Base-by-base conservation (phyloP, 495 filamentous ascomycete species). In the Gamarada debralockiae region DNA sequence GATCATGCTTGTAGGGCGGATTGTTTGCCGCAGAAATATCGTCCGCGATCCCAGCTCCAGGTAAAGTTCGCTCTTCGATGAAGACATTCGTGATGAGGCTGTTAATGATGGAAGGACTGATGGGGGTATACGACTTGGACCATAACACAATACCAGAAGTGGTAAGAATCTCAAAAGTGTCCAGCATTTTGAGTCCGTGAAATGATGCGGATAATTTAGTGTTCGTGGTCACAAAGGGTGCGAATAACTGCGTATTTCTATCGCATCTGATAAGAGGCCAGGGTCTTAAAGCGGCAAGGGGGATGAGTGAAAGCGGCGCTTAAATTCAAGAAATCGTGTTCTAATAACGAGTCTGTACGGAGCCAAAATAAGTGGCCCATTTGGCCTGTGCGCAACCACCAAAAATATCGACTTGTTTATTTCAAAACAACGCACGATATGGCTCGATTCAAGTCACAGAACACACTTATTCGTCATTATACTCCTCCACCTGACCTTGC, bases 121-220 rank as follows among this genome's bases (percentile, higher is more conserved):
- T 81, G 0, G 87, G 76, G 29, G 82, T 82, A 67, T 93, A 96
- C 3, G 83, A 85, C 62, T 86, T 85, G 25, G 93, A 97, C 93
- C 93, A 98, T 36, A 98, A 78, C 39, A 98, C 93, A 44, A 98
- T 90, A 21, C 93, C 93, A 15, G 93, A 96, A 31, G 92, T 95
- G 48, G 90, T 95, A 20, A 98, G 67, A 51, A 98, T 92, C 69
- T 98, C 93, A 64, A 98, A 97, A 15, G 86, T 83, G 69, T 98
- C 93, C 68, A 98, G 73, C 92, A 97, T 97, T 24, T 59, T 70
- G 55, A 17, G 43, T 50, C 20, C 25, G 31, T 34, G 9, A 2
- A 29, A 37, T 34, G 34, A 3, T 23, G 22, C 33, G 21, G 22
- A 14, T 12, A 39, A 17, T 42, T 1, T 20, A 13, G 17, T 31